Base-by-base conservation (phyloP, 257 asterid species). In the Solanum tacnaense region DNA sequence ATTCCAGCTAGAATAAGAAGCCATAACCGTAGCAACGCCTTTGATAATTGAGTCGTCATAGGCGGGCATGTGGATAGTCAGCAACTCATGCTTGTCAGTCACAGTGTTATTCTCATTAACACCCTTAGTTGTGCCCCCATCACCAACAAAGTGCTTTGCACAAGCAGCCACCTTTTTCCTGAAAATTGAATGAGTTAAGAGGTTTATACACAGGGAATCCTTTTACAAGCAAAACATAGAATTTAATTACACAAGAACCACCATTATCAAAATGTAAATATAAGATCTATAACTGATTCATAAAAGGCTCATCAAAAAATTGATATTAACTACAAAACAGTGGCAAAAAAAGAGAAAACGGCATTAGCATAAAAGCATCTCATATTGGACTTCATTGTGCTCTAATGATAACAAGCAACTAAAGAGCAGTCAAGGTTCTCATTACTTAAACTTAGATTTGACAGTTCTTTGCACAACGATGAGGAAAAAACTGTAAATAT, bases 111-210 rank as follows among this genome's bases (percentile, higher is more conserved):
- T 87, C 92, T 96, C 99, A 44, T 96, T 93, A 32, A 92, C 52
- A 18, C 98, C 99, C 90, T 86, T 95, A 44, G 93, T 92, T 27
- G 99, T 96, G 87, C 98, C 99, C 29, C 99, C 99, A 88, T 96
- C 98, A 89, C 99, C 99, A 79, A 95, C 99, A 90, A 95, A 96
- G 93, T 96, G 98, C 90, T 96, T 96, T 13, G 98, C 96, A 89
- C 98, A 96, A 91, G 98, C 99, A 74, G 98, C 98, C 83, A 96
- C 99, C 90, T 96, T 96, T 87, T 91, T 93, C 93, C 99, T 96
- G 90, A 72, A 60, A 86, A 16, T 72, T 87, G 35, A 76, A 84
- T 72, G 75, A 76, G 70, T 85, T 71, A 13, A 32, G 31, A 39
- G 62, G 89, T 18, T 81, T 46, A 46, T n/a, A 3, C 41, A 29